Conservation (phyloP, 306 rosid species). For the Abrus pulchellus region DNA sequence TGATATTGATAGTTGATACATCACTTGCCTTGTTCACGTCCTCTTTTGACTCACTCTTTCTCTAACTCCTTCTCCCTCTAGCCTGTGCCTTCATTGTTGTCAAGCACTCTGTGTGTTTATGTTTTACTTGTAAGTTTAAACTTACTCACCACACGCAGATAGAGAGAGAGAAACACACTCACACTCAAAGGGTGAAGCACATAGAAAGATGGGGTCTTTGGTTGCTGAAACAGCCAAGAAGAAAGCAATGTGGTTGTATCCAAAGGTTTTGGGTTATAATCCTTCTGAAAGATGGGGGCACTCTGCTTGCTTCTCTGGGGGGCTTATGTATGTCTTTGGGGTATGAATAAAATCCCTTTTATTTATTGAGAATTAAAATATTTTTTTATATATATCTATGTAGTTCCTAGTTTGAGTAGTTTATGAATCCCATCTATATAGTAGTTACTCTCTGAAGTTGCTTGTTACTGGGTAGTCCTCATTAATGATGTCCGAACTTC, state of each 20-base stretch:
- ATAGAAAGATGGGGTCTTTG: conserved; percentile 66
- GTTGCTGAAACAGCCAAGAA: conserved; percentile 64
- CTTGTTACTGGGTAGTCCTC: conserved; percentile 25
- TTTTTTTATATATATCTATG: neutral
- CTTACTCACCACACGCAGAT: neutral
- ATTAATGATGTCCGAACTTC: conserved; percentile 45
- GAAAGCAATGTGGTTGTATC: conserved; percentile 99
- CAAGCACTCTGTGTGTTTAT: conserved; percentile 57
- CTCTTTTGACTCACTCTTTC: conserved; percentile 73
- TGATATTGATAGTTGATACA: conserved; percentile 98
- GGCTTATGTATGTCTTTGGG: conserved; percentile 87
- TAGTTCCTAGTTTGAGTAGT: neutral
- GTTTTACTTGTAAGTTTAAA: conserved; percentile 27
- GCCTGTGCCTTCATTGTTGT: conserved; percentile 57
- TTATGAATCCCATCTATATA: neutral
- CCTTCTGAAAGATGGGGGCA: conserved; percentile 99
- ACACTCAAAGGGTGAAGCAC: neutral
- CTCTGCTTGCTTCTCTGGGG: conserved; percentile 79
- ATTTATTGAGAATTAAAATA: neutral
- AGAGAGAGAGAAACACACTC: conserved; percentile 30
- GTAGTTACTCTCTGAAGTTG: neutral
- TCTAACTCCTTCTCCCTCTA: conserved; percentile 15
- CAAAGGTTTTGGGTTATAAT: conserved; percentile 77
- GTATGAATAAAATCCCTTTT: conserved; percentile 58
- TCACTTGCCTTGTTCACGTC: conserved; percentile 78